Conservation (phyloP, 1,139 yeast species). For the Scheffersomyces illinoinensis region DNA sequence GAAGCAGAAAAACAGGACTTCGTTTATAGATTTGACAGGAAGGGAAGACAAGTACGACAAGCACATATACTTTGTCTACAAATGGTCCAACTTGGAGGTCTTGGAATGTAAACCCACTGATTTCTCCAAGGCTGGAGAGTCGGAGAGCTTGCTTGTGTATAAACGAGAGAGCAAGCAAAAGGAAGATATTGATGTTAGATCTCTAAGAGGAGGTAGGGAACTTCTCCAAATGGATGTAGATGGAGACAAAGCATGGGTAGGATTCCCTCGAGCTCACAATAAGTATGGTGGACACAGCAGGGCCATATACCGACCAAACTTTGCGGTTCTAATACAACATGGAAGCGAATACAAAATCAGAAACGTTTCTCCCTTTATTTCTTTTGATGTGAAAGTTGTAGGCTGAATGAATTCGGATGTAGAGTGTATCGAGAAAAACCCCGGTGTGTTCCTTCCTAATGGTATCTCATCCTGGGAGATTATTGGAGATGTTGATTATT, state of each 20-base stretch:
- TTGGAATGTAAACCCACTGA: slow-evolving; percentile 19
- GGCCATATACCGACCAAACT: slow-evolving; percentile 17
- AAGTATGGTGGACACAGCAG: slow-evolving; percentile 18
- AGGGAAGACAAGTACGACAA: slow-evolving; percentile 24
- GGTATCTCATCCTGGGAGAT: slow-evolving; percentile 35
- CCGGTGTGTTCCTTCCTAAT: slow-evolving; percentile 36
- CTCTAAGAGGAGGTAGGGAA: slow-evolving; percentile 42
- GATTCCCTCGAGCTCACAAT: slow-evolving; percentile 19
- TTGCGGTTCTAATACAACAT: slow-evolving; percentile 12
- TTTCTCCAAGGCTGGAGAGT: slow-evolving; percentile 14
- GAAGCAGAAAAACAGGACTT: slow-evolving; percentile 43
- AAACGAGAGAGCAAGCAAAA: slow-evolving; percentile 17
- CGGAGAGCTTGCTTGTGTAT: slow-evolving; percentile 28
- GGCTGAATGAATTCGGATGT: slow-evolving; percentile 20
- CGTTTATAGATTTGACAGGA: slow-evolving; percentile 25
- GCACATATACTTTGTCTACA: slow-evolving; percentile 28
- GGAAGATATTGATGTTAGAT: slow-evolving; percentile 24
- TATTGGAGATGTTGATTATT: slow-evolving; percentile 10
- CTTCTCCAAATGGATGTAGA: slow-evolving; percentile 15
- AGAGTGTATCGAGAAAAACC: slow-evolving; percentile 16
- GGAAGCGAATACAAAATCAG: slow-evolving; percentile 17
- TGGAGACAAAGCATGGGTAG: slow-evolving; percentile 15
- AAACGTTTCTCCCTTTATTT: slow-evolving; percentile 35
- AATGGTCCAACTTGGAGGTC: slow-evolving; percentile 35
- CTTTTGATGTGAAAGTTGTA: slow-evolving; percentile 25